These are phyloP conservation scores for Phaffomyces thermotolerans DNA, from an alignment of 805 yeast species.

Conservation along the genomic window DNA sequence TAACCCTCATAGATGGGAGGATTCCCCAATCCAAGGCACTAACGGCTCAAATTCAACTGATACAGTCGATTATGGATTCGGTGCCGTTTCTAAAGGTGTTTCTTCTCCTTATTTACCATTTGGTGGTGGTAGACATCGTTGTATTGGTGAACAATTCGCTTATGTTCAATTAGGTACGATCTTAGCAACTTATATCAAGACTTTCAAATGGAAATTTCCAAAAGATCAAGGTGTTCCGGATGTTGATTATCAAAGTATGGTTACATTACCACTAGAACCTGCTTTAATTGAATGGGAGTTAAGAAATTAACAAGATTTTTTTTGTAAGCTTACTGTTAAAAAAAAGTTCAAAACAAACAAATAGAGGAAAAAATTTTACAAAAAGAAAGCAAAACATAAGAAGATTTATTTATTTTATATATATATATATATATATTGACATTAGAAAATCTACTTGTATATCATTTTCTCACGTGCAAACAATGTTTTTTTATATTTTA, in stretches of 20 bases:
- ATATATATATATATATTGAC: too few relatives aligned
- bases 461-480: too few relatives aligned
- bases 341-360: neutral
- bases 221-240: constrained; percentile 49
- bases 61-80: constrained; percentile 91
- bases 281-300: constrained; percentile 67
- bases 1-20: constrained; percentile 87
- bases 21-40: constrained; percentile 12
- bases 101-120: constrained; percentile 93
- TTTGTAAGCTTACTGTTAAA: too few relatives aligned
- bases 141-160: constrained; percentile 98
- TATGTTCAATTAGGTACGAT: constrained; percentile 86
- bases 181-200: constrained; percentile 65
- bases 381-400: too few relatives aligned
- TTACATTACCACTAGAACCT: constrained; percentile 79
- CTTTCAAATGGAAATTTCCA: constrained; percentile 68
- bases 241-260: constrained; percentile 85
- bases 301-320: constrained; percentile 30
- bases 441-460: too few relatives aligned
- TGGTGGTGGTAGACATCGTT: constrained; percentile 99
- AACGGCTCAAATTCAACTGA: constrained; percentile 19
- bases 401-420: too few relatives aligned
- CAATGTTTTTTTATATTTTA: too few relatives aligned
- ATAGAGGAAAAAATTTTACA: neutral
- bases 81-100: constrained; percentile 93